Evolutionary conservation across 129 eudicot species (phyloP), one percentile per base, ranked within the genome.

Genomic region (Lactuca saligna): DNA sequence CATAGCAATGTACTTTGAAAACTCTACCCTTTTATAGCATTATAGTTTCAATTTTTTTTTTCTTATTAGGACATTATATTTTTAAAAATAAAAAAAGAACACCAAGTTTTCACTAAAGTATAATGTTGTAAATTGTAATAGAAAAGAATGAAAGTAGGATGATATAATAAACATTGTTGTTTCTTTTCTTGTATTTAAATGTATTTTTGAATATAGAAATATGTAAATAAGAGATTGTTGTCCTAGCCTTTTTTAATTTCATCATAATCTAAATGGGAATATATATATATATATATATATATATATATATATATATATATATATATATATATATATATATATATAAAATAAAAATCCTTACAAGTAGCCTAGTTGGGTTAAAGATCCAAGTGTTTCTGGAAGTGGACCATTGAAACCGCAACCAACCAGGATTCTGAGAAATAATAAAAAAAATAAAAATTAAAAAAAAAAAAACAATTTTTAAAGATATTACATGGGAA

Each of bases 351-450:
- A 44, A 57, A n/a, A 34, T 74, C 42, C 99, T 87, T 85, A 94
- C 99, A 94, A 75, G 65, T 42, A 73, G 38, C 59, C 38, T 75
- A 94, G 86, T 71, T 78, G 71, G 31, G 70, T 48, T 49, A 94
- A 80, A 49, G 91, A 89, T 68, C 97, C 99, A 37, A 94, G 80
- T 9, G 86, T 15, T 46, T 75, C 69, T 29, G 99, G 99, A 80
- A 94, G 77, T 20, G 37, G 82, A 63, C 99, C 99, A 53, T 71
- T 75, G 81, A 94, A 94, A 61, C 90, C 65, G 54, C 99, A 94
- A 70, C 97, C 97, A 57, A 83, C 91, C 56, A 94, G 84, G 63
- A 83, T 83, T 77, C 97, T 94, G 84, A 74, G 8, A 61, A 51
- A 12, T 38, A 73, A 58, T 31, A 10, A 54, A 7, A 54, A 81